phyloP scores from a whole-genome alignment of 1,284 basidiomycete genomes.

The Heterobasidion parviporum region DNA sequence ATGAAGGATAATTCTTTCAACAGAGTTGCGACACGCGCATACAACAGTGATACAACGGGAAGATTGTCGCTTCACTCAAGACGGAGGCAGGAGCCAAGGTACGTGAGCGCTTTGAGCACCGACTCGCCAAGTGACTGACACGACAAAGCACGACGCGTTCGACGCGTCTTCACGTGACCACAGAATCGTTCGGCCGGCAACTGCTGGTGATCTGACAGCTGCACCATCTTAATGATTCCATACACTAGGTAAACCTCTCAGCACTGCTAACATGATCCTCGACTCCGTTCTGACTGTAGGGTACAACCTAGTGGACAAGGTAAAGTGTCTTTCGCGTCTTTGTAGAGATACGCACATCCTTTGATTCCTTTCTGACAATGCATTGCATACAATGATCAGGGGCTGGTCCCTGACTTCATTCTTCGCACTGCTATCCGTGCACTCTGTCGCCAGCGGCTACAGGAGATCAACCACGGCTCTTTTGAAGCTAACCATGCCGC shows the following conservation, averaged over 20 bases:
- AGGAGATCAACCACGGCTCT: conserved; percentile 53
- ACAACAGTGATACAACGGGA: no score
- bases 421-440: conserved; percentile 52
- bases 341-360: neutral
- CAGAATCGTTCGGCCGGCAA: no score
- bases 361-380: no score
- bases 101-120: no score
- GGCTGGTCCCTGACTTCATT: conserved; percentile 54
- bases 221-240: neutral
- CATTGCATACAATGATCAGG: conserved; percentile 22
- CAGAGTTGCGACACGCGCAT: no score
- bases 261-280: neutral
- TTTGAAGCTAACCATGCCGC: conserved; percentile 57
- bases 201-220: no score
- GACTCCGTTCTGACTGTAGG: conserved; percentile 12
- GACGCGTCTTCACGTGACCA: no score
- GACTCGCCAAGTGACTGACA: no score
- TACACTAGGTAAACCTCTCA: neutral
- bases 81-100: no score
- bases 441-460: conserved; percentile 51
- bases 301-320: conserved; percentile 21
- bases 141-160: no score
- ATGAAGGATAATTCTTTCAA: no score
- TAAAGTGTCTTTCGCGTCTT: conserved; percentile 2
- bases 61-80: no score